phyloP scores from a whole-genome alignment of 805 yeast genomes.

The Grigorovia transvaalensis region DNA sequence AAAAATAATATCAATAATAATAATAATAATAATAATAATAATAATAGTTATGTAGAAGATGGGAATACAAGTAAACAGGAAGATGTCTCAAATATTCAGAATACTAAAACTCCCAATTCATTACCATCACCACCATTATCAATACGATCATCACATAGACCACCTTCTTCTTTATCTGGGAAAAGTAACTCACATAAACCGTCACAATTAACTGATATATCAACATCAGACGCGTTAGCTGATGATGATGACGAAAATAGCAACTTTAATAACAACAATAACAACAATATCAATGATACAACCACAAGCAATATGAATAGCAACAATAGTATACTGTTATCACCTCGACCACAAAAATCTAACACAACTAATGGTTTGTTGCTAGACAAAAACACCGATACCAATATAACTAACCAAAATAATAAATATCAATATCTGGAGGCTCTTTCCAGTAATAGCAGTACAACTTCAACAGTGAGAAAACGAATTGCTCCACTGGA shows the following conservation, averaged over 20 bases:
- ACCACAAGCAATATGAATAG: too few species aligned
- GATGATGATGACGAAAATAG: not conserved
- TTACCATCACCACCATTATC: not conserved
- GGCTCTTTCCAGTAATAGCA: not conserved
- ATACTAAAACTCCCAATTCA: not conserved
- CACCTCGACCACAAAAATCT: not conserved
- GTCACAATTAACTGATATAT: not conserved
- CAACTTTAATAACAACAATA: too few species aligned
- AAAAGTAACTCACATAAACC: not conserved
- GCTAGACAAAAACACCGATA: not conserved
- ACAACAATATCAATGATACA: too few species aligned
- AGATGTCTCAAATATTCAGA: not conserved
- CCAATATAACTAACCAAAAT: not conserved
- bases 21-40: slow-evolving; percentile 1
- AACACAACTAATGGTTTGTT: not conserved
- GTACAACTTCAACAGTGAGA: not conserved
- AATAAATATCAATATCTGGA: too few species aligned
- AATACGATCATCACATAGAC: not conserved
- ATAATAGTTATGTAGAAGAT: too few species aligned
- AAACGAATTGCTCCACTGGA: not conserved
- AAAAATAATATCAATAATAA: slow-evolving; percentile 9
- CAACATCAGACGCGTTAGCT: not conserved
- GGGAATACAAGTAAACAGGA: not conserved
- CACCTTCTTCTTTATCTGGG: not conserved
- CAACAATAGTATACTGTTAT: not conserved